A percentile compares a stretch with the other conserved stretches of the same genome.
Conservation (phyloP, 352 stramenopile genomes). For the Globisporangium radiosum region DNA sequence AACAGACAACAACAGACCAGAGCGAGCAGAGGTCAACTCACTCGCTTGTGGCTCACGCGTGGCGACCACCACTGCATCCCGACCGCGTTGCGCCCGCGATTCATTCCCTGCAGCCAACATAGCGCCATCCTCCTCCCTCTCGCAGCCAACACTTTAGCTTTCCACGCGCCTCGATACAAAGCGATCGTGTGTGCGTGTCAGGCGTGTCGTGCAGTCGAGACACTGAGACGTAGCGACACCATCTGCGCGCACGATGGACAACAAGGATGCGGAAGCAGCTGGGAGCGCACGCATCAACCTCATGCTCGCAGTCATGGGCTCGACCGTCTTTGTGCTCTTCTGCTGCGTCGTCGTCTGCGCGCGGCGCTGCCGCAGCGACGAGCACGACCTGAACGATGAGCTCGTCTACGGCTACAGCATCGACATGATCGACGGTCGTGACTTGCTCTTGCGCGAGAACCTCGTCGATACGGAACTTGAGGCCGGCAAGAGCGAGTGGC, state of each 20-base stretch:
- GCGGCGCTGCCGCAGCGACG: constrained; percentile 24
- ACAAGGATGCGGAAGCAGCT: background rate
- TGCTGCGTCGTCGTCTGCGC: constrained; percentile 36
- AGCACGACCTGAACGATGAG: constrained; percentile 23
- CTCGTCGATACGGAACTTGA: constrained; percentile 62
- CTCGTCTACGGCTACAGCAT: constrained; percentile 32
- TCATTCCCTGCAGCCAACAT: too few species aligned
- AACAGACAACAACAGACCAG: too few species aligned
- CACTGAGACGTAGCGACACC: background rate
- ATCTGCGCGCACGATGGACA: constrained; percentile 3
- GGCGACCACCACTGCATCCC: too few species aligned
- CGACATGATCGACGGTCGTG: constrained; percentile 44
- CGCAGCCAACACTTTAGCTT: background rate
- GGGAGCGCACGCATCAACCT: constrained; percentile 10
- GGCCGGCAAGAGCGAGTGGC: constrained; percentile 54
- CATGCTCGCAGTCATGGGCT: constrained; percentile 14
- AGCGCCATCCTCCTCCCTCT: too few species aligned
- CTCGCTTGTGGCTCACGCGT: too few species aligned
- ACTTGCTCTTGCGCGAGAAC: constrained; percentile 51
- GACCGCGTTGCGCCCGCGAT: too few species aligned
- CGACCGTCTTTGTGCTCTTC: constrained; percentile 38
- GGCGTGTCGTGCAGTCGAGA: background rate
- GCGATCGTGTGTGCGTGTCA: background rate
- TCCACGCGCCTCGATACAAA: background rate
- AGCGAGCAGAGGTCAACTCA: too few species aligned